Evolutionary conservation across 176 grass and related monocot species (phyloP).

Genomic region (Sorghum bicolor): DNA sequence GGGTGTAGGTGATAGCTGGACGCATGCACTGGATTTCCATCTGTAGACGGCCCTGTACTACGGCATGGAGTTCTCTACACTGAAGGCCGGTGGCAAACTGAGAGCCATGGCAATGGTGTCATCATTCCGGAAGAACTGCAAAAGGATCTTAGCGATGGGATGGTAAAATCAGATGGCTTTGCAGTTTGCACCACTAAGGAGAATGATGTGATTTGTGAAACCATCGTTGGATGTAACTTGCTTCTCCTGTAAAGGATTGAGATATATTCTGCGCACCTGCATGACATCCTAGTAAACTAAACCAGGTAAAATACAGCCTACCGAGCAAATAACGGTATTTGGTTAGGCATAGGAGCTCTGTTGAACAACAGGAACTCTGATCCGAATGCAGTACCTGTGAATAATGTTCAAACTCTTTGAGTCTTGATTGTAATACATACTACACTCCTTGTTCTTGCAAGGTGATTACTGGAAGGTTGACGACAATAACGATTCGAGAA

Average conservation of each 20-base stretch:
- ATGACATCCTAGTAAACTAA: background rate
- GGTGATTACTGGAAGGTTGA: background rate
- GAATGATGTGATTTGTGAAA: background rate
- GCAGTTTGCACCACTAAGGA: background rate
- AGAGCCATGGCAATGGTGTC: background rate
- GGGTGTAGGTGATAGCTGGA: conserved; percentile 10
- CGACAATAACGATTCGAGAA: background rate
- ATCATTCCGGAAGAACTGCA: background rate
- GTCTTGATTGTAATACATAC: background rate
- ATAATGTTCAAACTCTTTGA: background rate
- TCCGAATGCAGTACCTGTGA: background rate
- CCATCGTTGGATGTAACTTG: no score
- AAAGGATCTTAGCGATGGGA: background rate
- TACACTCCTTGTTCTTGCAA: background rate
- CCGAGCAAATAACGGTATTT: background rate
- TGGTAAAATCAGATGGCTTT: conserved; percentile 3
- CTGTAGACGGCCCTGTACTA: background rate
- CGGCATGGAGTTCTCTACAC: background rate
- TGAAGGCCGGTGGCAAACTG: background rate
- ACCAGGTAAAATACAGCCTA: background rate
- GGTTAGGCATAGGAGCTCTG: background rate
- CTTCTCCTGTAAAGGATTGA: no score
- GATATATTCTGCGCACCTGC: background rate
- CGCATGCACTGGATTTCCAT: background rate
- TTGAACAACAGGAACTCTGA: background rate